phyloP scores from a whole-genome alignment of 2,329 filamentous ascomycete species.

The Neocucurbitaria cava region DNA sequence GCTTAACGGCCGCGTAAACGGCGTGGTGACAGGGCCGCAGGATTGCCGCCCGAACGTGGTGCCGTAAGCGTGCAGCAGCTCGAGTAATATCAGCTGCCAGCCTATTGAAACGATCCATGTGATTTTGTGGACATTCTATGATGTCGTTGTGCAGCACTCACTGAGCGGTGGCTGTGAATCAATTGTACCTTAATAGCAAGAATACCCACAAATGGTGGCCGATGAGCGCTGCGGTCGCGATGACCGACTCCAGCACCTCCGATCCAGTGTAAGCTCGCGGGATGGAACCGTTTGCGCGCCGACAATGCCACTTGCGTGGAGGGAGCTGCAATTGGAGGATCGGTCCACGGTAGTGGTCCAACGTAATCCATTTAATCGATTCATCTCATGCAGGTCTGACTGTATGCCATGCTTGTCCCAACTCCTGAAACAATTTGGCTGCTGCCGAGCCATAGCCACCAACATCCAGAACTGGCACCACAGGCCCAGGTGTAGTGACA shows the following conservation, averaged over 20 bases:
- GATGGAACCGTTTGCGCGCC: not conserved
- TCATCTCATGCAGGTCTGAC: conserved; percentile 2
- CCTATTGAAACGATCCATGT: not conserved
- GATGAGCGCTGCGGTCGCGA: not conserved
- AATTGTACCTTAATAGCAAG: not conserved
- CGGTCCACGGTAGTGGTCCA: not conserved
- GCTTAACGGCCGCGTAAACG: conserved; percentile 30
- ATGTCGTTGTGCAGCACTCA: conserved; percentile 21
- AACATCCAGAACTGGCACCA: not conserved
- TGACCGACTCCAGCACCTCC: not conserved
- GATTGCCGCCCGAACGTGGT: conserved; percentile 25
- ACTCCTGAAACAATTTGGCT: not conserved
- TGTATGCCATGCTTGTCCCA: conserved; percentile 1
- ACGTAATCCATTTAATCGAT: not conserved
- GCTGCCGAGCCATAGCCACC: not conserved
- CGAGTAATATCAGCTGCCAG: conserved; percentile 10
- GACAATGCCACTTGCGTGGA: not conserved
- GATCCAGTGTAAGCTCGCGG: not conserved
- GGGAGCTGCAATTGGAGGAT: not conserved
- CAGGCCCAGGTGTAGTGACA: not conserved
- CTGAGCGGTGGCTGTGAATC: conserved; percentile 1
- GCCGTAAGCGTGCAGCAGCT: conserved; percentile 26
- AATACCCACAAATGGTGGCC: not conserved
- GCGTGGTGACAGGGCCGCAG: conserved; percentile 24
- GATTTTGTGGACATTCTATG: conserved; percentile 1